These are phyloP conservation scores for Pseudocercospora musae DNA, from an alignment of 2,329 filamentous ascomycete genomes.

Conservation along the genomic window DNA sequence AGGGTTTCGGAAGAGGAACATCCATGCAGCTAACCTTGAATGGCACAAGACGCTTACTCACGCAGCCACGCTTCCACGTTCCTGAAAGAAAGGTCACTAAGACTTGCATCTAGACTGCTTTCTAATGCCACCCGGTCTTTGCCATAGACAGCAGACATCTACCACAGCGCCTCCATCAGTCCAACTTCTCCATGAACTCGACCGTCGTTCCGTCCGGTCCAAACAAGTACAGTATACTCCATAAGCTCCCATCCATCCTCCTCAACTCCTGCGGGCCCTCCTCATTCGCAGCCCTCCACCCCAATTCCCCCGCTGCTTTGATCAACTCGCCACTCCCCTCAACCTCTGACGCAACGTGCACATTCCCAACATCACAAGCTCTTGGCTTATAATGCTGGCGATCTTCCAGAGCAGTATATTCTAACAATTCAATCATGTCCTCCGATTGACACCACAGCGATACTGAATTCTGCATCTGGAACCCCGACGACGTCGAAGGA, in stretches of 20 bases:
- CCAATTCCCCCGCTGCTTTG: neutral
- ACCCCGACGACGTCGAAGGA: conserved; percentile 3
- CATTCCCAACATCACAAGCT: conserved; percentile 9
- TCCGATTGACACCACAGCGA: conserved; percentile 5
- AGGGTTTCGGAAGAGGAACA: neutral
- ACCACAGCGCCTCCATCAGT: neutral
- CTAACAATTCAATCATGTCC: conserved; percentile 7
- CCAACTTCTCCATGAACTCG: conserved; percentile 12
- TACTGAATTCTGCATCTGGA: conserved; percentile 2
- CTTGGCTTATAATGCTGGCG: conserved; percentile 4
- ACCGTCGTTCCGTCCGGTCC: conserved; percentile 10
- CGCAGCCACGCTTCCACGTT: no score
- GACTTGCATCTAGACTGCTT: no score
- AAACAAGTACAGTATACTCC: conserved; percentile 4
- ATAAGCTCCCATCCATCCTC: conserved; percentile 4
- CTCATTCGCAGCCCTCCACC: conserved; percentile 2
- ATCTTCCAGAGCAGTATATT: conserved; percentile 5
- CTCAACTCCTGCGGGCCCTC: neutral
- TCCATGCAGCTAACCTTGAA: neutral
- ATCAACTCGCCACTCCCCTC: conserved; percentile 4
- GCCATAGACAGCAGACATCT: no score
- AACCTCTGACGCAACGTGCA: conserved; percentile 13
- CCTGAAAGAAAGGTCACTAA: no score
- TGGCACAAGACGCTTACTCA: neutral
- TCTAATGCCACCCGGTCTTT: no score